A percentile compares a stretch with the other conserved stretches of the same genome.
Evolutionary conservation across 371 early-diverging fungal species (phyloP).

Genomic region (Apophysomyces ossiformis): DNA sequence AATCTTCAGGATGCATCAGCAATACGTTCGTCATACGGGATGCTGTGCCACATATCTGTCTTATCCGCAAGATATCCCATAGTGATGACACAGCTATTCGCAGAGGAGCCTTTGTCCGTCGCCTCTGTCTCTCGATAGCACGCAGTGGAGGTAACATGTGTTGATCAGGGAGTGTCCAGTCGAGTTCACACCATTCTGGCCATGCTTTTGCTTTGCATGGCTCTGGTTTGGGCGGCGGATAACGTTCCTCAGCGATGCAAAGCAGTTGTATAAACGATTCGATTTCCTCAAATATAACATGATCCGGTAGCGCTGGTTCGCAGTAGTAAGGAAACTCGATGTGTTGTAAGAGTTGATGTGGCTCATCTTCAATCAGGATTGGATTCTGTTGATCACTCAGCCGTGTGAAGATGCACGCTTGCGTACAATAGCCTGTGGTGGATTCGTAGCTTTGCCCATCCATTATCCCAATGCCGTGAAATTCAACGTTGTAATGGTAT

Average conservation of each 20-base stretch:
- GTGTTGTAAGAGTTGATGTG: slow-evolving; percentile 33
- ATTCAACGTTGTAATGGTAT: slow-evolving; percentile 69
- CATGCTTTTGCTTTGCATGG: not conserved
- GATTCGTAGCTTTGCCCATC: slow-evolving; percentile 36
- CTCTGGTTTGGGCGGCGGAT: not conserved
- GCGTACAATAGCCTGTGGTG: slow-evolving; percentile 74
- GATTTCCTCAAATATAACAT: slow-evolving; percentile 23
- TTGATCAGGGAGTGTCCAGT: slow-evolving; percentile 17
- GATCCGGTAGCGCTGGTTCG: slow-evolving; percentile 22
- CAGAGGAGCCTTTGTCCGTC: slow-evolving; percentile 18
- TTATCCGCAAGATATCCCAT: slow-evolving; percentile 38
- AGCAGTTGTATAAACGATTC: slow-evolving; percentile 24
- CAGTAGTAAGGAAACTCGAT: slow-evolving; percentile 45
- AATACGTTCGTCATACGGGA: slow-evolving; percentile 23
- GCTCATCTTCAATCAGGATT: not conserved
- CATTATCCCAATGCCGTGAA: slow-evolving; percentile 74
- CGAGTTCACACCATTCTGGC: slow-evolving; percentile 17
- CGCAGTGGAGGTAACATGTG: slow-evolving; percentile 14
- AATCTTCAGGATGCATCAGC: slow-evolving; percentile 7
- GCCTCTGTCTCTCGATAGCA: slow-evolving; percentile 5
- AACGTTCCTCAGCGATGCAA: slow-evolving; percentile 25
- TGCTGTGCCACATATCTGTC: slow-evolving; percentile 33
- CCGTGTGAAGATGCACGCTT: slow-evolving; percentile 72
- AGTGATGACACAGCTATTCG: slow-evolving; percentile 20
- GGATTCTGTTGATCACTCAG: not conserved